These are phyloP conservation scores for Bondarzewia mesenterica DNA, from an alignment of 1,284 basidiomycete genomes.

Conservation along the genomic window DNA sequence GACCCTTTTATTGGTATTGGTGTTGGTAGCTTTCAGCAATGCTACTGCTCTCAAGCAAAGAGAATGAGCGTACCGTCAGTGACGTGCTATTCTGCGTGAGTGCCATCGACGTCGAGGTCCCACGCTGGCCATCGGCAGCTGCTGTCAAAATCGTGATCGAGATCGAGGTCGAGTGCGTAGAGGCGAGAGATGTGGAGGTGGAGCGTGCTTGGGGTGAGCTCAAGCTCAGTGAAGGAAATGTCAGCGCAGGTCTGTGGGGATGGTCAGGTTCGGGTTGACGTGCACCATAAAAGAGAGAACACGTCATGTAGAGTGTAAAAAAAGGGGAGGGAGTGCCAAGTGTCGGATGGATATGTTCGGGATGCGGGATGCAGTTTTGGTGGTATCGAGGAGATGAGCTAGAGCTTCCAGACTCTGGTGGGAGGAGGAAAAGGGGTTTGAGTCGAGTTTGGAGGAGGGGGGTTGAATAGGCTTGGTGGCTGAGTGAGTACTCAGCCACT, in stretches of 20 bases:
- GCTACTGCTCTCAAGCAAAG: no score
- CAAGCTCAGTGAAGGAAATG: conserved; percentile 42
- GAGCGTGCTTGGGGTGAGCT: conserved; percentile 51
- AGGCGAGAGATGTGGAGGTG: conserved; percentile 38
- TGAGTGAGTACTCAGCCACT: no score
- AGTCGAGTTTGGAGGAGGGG: no score
- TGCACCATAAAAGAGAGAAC: conserved; percentile 3
- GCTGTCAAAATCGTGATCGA: no score
- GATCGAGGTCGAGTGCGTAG: conserved; percentile 47
- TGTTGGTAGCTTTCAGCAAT: no score
- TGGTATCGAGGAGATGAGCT: no score
- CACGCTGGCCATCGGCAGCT: conserved; percentile 45
- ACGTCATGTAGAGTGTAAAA: conserved; percentile 1
- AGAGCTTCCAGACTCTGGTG: no score
- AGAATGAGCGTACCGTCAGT: conserved; percentile 40
- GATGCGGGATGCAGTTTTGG: no score
- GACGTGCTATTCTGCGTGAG: conserved; percentile 57
- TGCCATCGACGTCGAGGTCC: conserved; percentile 49
- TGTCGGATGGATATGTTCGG: no score
- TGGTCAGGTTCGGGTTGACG: neutral
- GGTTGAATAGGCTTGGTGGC: no score
- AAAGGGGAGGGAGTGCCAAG: conserved; percentile 1
- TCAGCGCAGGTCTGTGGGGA: conserved; percentile 33
- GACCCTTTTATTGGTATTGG: no score
- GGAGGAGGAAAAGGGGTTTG: no score